Percentiles rank a stretch among this genome's conserved stretches.
phyloP scores from a whole-genome alignment of 2,329 filamentous ascomycete species.

The Xylaria sp. region DNA sequence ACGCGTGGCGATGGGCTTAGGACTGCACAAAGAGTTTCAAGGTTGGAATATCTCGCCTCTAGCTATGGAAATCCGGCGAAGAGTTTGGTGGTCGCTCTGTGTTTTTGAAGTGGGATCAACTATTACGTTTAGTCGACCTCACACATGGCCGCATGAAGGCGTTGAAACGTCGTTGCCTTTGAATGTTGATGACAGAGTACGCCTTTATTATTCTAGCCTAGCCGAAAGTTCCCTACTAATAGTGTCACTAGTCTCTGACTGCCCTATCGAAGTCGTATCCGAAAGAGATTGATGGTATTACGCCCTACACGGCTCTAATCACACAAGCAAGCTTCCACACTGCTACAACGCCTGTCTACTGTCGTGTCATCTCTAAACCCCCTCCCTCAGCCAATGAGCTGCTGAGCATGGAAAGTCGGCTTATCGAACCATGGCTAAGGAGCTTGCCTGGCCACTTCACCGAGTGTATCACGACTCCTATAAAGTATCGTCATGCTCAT shows the following conservation, averaged over 20 bases:
- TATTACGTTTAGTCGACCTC: slow-evolving; percentile 51
- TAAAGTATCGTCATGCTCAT: slow-evolving; percentile 8
- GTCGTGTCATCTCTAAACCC: slow-evolving; percentile 21
- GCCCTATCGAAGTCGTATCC: slow-evolving; percentile 15
- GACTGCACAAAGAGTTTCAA: slow-evolving; percentile 57
- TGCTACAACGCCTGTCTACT: slow-evolving; percentile 14
- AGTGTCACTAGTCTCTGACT: slow-evolving; percentile 10
- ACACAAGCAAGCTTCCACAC: slow-evolving; percentile 19
- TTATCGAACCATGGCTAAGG: slow-evolving; percentile 15
- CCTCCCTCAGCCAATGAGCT: slow-evolving; percentile 9
- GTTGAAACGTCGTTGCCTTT: slow-evolving; percentile 20
- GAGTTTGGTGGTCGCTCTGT: slow-evolving; percentile 54
- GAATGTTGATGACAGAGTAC: slow-evolving; percentile 18
- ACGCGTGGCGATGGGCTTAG: slow-evolving; percentile 60
- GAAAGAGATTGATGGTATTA: slow-evolving; percentile 6
- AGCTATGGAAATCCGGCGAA: slow-evolving; percentile 49
- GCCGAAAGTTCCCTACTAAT: neutral
- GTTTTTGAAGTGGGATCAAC: slow-evolving; percentile 52
- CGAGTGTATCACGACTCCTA: neutral
- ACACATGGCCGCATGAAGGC: slow-evolving; percentile 18
- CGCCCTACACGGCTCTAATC: slow-evolving; percentile 19
- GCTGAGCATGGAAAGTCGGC: slow-evolving; percentile 9
- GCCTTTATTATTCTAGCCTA: neutral
- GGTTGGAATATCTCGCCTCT: slow-evolving; percentile 46
- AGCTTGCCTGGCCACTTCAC: slow-evolving; percentile 2